These are phyloP conservation scores for Aureobasidium sp. DNA, from an alignment of 2,329 filamentous ascomycete genomes.

Conservation along the genomic window DNA sequence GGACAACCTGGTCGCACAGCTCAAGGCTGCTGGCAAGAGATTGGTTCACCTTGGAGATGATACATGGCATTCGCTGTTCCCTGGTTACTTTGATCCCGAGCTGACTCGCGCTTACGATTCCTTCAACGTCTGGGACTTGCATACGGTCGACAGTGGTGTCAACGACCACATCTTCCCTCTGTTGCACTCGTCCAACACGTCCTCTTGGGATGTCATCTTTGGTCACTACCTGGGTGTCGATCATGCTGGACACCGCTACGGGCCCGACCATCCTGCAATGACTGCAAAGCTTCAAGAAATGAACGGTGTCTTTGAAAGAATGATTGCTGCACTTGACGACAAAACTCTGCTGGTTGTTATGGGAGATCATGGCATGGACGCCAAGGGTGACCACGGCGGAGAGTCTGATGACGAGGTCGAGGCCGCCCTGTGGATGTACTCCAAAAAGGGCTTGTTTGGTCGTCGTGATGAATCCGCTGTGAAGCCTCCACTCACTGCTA, in stretches of 20 bases:
- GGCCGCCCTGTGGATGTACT: constrained; percentile 97
- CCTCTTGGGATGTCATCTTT: constrained; percentile 87
- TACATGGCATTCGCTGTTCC: constrained; percentile 91
- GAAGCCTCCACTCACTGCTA: constrained; percentile 60
- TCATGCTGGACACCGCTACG: constrained; percentile 93
- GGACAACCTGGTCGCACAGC: constrained; percentile 64
- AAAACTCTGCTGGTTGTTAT: constrained; percentile 86
- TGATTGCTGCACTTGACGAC: constrained; percentile 68
- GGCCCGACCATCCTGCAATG: constrained; percentile 89
- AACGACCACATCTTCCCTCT: constrained; percentile 84
- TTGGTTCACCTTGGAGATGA: constrained; percentile 96
- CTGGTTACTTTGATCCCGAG: constrained; percentile 81
- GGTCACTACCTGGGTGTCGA: constrained; percentile 93
- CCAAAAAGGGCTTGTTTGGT: constrained; percentile 77
- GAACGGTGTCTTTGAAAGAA: constrained; percentile 66
- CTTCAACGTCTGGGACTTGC: constrained; percentile 96
- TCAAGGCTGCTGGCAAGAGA: constrained; percentile 58
- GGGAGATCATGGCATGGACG: constrained; percentile 99
- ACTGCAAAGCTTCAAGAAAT: constrained; percentile 83
- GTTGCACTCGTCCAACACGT: constrained; percentile 54
- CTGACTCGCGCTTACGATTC: constrained; percentile 88
- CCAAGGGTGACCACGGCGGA: constrained; percentile 94
- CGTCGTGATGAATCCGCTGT: constrained; percentile 55
- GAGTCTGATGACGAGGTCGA: constrained; percentile 95
- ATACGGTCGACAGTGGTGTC: constrained; percentile 94